phyloP scores from a whole-genome alignment of 75 land plant genomes.

The Chamaecyparis obtusa region DNA sequence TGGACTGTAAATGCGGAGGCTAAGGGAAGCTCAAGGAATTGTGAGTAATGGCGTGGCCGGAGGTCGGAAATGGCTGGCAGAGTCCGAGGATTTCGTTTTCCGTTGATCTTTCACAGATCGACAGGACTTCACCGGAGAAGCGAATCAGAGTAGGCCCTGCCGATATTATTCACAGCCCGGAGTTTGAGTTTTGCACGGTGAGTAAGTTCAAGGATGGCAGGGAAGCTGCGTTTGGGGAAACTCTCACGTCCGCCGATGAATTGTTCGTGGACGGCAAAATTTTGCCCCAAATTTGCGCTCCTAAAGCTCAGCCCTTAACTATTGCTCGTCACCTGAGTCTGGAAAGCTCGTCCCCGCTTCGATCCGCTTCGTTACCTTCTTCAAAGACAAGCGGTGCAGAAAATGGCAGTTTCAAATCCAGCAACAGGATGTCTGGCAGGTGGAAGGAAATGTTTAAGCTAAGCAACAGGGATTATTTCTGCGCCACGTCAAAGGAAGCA shows the following conservation, averaged over 20 bases:
- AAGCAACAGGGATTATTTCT: constrained; percentile 3
- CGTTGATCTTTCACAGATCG: constrained; percentile 5
- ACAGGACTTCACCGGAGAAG: constrained; percentile 5
- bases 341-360: constrained; percentile 3
- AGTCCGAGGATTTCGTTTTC: constrained; percentile 13
- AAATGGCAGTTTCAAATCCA: constrained; percentile 1
- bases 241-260: not conserved
- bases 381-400: not conserved
- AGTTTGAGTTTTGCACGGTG: constrained; percentile 7
- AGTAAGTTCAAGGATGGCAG: not conserved
- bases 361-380: constrained; percentile 10
- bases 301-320: not conserved
- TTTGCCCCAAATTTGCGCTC: not conserved
- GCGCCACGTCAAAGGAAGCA: not conserved
- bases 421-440: not conserved
- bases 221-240: not conserved
- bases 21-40: not conserved
- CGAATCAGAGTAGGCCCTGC: not conserved
- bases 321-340: constrained; percentile 12
- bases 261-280: constrained; percentile 8
- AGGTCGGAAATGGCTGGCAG: constrained; percentile 6
- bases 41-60: not conserved
- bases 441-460: constrained; percentile 7
- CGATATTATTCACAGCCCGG: not conserved
- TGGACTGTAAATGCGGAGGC: not conserved